These are phyloP conservation scores for Mucor velutinosus DNA, from an alignment of 371 early-diverging fungal species.

Conservation along the genomic window DNA sequence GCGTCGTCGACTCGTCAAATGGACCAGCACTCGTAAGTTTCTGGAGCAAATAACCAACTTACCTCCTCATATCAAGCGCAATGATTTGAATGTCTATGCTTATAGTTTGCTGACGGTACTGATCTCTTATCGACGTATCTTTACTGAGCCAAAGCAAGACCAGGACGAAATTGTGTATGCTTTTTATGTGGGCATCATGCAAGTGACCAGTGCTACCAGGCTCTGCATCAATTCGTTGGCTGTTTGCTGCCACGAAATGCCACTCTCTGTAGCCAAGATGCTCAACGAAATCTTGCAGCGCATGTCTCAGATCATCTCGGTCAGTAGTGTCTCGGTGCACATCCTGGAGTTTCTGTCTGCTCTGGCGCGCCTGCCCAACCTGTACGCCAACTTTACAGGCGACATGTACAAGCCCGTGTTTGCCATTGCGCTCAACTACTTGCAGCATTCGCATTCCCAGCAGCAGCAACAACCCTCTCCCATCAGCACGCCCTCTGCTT, in stretches of 20 bases:
- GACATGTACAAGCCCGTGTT: conserved; percentile 88
- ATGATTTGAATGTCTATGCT: conserved; percentile 65
- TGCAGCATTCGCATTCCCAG: conserved; percentile 70
- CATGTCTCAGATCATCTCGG: conserved; percentile 85
- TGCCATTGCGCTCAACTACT: conserved; percentile 89
- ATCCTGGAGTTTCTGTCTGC: conserved; percentile 90
- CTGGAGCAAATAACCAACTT: conserved; percentile 54
- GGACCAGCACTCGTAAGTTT: conserved; percentile 57
- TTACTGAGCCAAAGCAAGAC: conserved; percentile 59
- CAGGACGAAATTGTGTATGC: conserved; percentile 78
- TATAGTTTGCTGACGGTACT: conserved; percentile 72
- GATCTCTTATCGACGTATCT: conserved; percentile 76
- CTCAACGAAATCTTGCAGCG: conserved; percentile 73
- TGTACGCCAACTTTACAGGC: conserved; percentile 84
- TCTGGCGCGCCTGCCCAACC: conserved; percentile 77
- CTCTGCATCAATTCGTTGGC: conserved; percentile 84
- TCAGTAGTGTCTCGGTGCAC: conserved; percentile 78
- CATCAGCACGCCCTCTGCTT: conserved; percentile 15
- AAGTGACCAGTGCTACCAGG: conserved; percentile 73
- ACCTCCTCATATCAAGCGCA: conserved; percentile 59
- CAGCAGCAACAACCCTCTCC: conserved; percentile 26
- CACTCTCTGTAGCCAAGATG: conserved; percentile 74
- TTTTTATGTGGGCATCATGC: conserved; percentile 78
- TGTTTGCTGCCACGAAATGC: conserved; percentile 83
- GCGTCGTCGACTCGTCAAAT: conserved; percentile 53